Evolutionary conservation across 1,284 basidiomycete genomes (phyloP).

Genomic region (Fomitopsis pinicola): DNA sequence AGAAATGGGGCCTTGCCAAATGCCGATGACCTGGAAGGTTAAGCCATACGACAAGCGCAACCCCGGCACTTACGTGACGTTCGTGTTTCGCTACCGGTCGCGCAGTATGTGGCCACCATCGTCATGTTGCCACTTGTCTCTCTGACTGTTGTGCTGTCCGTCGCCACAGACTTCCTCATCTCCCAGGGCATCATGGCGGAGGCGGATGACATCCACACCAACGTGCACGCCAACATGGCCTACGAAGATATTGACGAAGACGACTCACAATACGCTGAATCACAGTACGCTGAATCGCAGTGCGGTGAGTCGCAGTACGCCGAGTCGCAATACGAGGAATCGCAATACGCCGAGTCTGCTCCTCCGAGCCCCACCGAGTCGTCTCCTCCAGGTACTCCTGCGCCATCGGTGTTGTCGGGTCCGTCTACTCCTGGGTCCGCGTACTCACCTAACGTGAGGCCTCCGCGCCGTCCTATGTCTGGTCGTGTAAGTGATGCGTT

Average conservation of each 20-base stretch:
- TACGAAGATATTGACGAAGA: not conserved
- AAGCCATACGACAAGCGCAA: slow-evolving; percentile 36
- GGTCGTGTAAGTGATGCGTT: not conserved
- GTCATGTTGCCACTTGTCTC: not conserved
- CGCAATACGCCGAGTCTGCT: not conserved
- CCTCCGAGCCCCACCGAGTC: not conserved
- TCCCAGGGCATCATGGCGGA: slow-evolving; percentile 21
- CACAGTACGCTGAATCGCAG: too few species aligned
- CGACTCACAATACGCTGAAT: too few species aligned
- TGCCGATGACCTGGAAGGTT: slow-evolving; percentile 47
- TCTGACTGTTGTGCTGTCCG: not conserved
- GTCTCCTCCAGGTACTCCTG: not conserved
- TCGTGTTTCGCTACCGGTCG: slow-evolving; percentile 54
- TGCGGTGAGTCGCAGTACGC: too few species aligned
- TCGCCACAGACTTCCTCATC: slow-evolving; percentile 21
- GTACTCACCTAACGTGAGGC: slow-evolving; percentile 4
- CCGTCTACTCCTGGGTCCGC: not conserved
- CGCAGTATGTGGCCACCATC: slow-evolving; percentile 30
- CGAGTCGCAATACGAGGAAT: too few species aligned
- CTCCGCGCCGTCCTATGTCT: not conserved
- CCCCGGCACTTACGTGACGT: slow-evolving; percentile 48
- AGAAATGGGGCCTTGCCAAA: slow-evolving; percentile 31
- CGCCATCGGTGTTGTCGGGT: not conserved
- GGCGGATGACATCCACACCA: not conserved
- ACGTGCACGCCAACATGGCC: not conserved